Evolutionary conservation across 768 basidiomycete species (phyloP), one percentile per base, ranked within the genome.

Genomic region (Mrakia hoshinonis): DNA sequence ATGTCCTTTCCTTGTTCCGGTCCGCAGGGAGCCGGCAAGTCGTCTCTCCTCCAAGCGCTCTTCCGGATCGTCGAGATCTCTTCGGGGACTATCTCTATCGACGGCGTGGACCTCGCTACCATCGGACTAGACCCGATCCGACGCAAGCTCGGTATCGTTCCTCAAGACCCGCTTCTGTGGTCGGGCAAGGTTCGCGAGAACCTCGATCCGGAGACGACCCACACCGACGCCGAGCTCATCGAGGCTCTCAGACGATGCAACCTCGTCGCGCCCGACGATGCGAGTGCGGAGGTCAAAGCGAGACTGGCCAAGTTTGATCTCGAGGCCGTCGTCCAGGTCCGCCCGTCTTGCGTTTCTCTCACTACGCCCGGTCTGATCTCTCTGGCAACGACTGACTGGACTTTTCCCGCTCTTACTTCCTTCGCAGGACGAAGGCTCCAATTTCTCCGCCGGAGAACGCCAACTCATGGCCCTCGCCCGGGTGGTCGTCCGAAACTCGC

Each of bases 1-100:
- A n/a, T n/a, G n/a, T n/a, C n/a, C n/a, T n/a, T n/a, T n/a, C n/a
- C n/a, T n/a, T n/a, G n/a, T n/a, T n/a, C n/a, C n/a, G n/a, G n/a
- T n/a, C n/a, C n/a, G n/a, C n/a, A n/a, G n/a, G n/a, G 69, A 31
- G 91, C 91, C 0, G 92, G 92, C 48, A 92, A 95, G 80, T 89
- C 88, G 22, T 89, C 89, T 0, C 88, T 97, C 71, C 89, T 95
- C 89, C 88, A 87, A 75, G 87, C 90, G 5, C 82, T 96, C 0
- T 73, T 75, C 58, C 55, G 75, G 15, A 81, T 96, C 39, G 90
- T 93, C 24, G 94, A 97, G 77, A 82, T 87, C 38, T 80, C 82
- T 0, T 85, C 85, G 11, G 92, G 93, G 24, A 84, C 83, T 2
- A 91, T 97, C 74, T 77, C 80, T 29, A 85, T 95, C 72, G 92